Evolutionary conservation across 2,329 filamentous ascomycete species (phyloP).

Genomic region (Emmonsia crescens): DNA sequence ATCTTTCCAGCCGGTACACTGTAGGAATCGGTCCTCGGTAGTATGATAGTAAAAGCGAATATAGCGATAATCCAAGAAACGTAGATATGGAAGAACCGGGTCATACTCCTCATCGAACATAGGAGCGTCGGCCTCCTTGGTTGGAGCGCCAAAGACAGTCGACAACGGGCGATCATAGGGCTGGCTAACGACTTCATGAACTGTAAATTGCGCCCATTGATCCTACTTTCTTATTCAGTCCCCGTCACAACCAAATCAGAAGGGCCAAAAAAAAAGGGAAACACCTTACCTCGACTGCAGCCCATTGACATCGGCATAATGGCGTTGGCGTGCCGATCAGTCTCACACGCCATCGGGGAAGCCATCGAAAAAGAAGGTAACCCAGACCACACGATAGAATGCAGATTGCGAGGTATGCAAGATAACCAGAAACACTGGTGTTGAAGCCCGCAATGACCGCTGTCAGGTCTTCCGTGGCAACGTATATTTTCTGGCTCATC

Average conservation of each 20-base stretch:
- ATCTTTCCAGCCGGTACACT: conserved; percentile 89
- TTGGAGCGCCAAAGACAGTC: conserved; percentile 42
- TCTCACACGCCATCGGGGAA: conserved; percentile 74
- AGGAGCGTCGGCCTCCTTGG: conserved; percentile 48
- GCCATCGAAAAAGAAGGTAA: conserved; percentile 79
- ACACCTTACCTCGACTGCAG: conserved; percentile 65
- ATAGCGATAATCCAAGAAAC: conserved; percentile 83
- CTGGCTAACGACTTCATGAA: conserved; percentile 56
- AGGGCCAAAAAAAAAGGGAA: not conserved
- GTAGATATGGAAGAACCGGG: conserved; percentile 62
- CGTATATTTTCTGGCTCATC: conserved; percentile 81
- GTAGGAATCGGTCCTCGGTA: conserved; percentile 73
- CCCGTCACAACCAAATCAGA: not conserved
- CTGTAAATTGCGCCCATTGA: conserved; percentile 84
- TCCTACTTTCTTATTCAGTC: conserved; percentile 43
- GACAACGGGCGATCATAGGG: conserved; percentile 53
- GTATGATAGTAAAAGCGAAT: conserved; percentile 89
- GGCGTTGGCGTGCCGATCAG: conserved; percentile 59
- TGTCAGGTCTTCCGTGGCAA: conserved; percentile 85
- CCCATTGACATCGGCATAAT: conserved; percentile 72
- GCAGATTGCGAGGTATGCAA: conserved; percentile 60
- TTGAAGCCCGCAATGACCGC: conserved; percentile 87
- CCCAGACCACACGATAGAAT: conserved; percentile 62
- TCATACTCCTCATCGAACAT: conserved; percentile 64
- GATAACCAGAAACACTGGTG: conserved; percentile 60